phyloP scores from a whole-genome alignment of 2,329 filamentous ascomycete species.

The Sclerotiophoma versabilis region DNA sequence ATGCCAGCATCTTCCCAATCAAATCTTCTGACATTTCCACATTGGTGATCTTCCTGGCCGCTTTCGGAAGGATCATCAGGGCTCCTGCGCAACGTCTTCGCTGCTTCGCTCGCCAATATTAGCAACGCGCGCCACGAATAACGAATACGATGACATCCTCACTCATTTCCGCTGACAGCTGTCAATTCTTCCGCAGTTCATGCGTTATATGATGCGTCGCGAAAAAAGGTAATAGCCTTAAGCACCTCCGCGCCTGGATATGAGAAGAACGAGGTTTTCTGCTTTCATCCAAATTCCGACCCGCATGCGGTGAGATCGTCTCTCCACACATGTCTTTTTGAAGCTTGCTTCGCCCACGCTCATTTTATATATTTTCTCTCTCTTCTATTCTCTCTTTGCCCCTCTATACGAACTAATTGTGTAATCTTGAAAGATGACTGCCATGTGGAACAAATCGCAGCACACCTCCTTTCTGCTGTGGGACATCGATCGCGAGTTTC shows the following conservation, averaged over 20 bases:
- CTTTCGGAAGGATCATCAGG: constrained; percentile 8
- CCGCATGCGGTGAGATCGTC: constrained; percentile 3
- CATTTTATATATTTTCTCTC: background rate
- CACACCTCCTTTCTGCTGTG: constrained; percentile 43
- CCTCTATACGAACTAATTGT: background rate
- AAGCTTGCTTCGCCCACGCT: constrained; percentile 1
- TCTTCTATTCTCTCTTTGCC: background rate
- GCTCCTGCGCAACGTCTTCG: constrained; percentile 1
- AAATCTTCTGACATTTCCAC: background rate
- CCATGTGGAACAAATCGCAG: constrained; percentile 38
- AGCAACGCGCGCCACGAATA: constrained; percentile 1
- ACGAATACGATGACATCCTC: constrained; percentile 4
- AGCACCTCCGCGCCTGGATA: background rate
- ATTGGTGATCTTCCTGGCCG: background rate
- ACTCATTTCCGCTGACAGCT: constrained; percentile 10
- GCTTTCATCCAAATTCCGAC: background rate
- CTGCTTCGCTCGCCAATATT: constrained; percentile 7
- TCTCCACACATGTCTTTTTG: background rate
- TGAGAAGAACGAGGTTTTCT: background rate
- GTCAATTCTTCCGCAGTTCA: constrained; percentile 4
- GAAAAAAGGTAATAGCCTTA: background rate
- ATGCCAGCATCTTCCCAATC: constrained; percentile 18
- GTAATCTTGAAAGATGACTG: constrained; percentile 17
- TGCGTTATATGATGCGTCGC: background rate
- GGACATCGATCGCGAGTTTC: constrained; percentile 48